phyloP scores from a whole-genome alignment of 768 basidiomycete species.

The Suillus luteus region DNA sequence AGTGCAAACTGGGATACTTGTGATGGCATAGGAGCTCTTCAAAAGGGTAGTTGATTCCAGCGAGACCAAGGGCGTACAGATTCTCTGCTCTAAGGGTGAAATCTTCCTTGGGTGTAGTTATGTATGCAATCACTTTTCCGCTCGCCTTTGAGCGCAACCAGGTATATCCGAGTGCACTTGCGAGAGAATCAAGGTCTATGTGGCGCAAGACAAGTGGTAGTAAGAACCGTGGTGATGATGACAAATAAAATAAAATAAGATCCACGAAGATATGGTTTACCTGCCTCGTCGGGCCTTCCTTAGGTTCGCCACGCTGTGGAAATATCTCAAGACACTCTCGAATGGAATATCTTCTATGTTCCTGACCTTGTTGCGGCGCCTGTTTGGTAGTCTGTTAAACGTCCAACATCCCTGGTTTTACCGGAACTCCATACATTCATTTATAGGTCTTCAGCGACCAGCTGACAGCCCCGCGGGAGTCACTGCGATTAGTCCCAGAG shows the following conservation, averaged over 20 bases:
- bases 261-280: neutral
- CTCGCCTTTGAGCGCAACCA: constrained; percentile 63
- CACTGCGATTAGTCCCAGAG: neutral
- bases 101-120: constrained; percentile 68
- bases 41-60: constrained; percentile 16
- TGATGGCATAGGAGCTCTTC: constrained; percentile 50
- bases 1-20: constrained; percentile 64
- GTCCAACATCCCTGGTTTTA: neutral
- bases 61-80: neutral
- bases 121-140: constrained; percentile 65
- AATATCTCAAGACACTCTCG: neutral
- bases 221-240: neutral
- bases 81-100: constrained; percentile 65
- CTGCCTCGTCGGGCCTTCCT: neutral
- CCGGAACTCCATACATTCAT: neutral
- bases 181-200: constrained; percentile 87
- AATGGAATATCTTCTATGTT: neutral
- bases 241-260: too few relatives aligned
- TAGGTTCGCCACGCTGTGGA: neutral
- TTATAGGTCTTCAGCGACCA: neutral
- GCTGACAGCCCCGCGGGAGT: neutral
- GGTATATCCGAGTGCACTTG: constrained; percentile 82
- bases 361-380: neutral
- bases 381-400: neutral
- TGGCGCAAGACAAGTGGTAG: constrained; percentile 1